These are phyloP conservation scores for Alternaria arbusti DNA, from an alignment of 2,329 filamentous ascomycete genomes.

Conservation along the genomic window DNA sequence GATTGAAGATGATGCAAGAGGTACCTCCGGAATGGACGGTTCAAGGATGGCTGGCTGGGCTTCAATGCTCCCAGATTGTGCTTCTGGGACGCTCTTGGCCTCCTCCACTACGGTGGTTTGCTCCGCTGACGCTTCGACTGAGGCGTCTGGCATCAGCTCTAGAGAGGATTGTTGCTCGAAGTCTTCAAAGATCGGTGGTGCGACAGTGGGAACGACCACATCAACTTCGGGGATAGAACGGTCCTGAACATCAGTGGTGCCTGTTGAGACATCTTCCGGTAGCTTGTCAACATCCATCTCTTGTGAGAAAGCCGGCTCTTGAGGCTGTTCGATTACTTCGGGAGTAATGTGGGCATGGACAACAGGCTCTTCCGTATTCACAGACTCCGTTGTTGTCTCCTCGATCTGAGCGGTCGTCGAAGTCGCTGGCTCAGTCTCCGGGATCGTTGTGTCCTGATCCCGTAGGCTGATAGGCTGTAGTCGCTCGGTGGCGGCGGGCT, in stretches of 20 bases:
- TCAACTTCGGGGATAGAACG: constrained; percentile 8
- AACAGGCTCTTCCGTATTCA: neutral
- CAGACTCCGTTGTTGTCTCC: neutral
- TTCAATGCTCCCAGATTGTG: neutral
- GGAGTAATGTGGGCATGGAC: neutral
- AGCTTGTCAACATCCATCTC: neutral
- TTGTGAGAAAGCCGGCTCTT: neutral
- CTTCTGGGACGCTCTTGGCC: neutral
- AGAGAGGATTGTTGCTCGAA: neutral
- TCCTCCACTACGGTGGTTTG: constrained; percentile 4
- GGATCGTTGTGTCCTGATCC: neutral
- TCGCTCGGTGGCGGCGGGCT: neutral
- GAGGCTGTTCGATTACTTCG: neutral
- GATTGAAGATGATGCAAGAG: neutral
- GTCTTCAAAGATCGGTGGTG: neutral
- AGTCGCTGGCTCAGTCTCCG: neutral
- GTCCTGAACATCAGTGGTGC: neutral
- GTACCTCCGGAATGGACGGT: neutral
- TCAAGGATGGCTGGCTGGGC: neutral
- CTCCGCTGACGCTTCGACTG: constrained; percentile 2
- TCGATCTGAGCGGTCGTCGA: neutral
- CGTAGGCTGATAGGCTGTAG: neutral
- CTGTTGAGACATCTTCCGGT: neutral
- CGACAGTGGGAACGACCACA: neutral
- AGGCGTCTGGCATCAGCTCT: neutral